Percentiles rank a stretch among this genome's conserved stretches.
Evolutionary conservation across 1,139 yeast species (phyloP).

Genomic region (Saccharomycopsis crataegensis): DNA sequence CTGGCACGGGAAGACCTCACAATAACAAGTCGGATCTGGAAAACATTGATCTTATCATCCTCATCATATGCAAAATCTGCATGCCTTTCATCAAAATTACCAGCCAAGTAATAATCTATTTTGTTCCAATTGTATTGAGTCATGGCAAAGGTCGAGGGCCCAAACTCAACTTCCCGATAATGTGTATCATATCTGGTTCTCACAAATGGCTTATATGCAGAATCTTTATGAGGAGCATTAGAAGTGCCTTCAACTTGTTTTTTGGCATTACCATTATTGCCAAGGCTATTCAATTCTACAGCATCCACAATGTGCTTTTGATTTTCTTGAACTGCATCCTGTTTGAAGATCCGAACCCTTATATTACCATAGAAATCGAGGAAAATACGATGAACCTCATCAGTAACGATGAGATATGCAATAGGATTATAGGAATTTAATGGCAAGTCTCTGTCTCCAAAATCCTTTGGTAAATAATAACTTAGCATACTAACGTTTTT

Average conservation of each 20-base stretch:
- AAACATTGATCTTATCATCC: constrained; percentile 44
- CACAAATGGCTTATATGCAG: constrained; percentile 37
- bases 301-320: no score
- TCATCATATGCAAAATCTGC: constrained; percentile 34
- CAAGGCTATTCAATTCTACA: no score
- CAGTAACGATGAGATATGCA: constrained; percentile 11
- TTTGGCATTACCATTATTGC: no score
- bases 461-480: constrained; percentile 13
- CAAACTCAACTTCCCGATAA: constrained; percentile 44
- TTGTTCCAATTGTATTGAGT: constrained; percentile 79
- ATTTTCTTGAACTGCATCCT: background rate
- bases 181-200: constrained; percentile 72
- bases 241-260: no score
- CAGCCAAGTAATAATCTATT: constrained; percentile 84
- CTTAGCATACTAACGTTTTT: constrained; percentile 6
- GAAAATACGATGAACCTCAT: constrained; percentile 16
- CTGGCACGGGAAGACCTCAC: constrained; percentile 27
- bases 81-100: constrained; percentile 54
- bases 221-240: background rate
- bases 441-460: constrained; percentile 2
- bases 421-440: constrained; percentile 2
- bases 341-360: constrained; percentile 6
- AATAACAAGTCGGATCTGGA: constrained; percentile 74
- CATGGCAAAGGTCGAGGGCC: constrained; percentile 40
- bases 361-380: constrained; percentile 15